Base-by-base conservation (phyloP, 2,329 filamentous ascomycete species). In the Cephalotrichum gorgonifer region DNA sequence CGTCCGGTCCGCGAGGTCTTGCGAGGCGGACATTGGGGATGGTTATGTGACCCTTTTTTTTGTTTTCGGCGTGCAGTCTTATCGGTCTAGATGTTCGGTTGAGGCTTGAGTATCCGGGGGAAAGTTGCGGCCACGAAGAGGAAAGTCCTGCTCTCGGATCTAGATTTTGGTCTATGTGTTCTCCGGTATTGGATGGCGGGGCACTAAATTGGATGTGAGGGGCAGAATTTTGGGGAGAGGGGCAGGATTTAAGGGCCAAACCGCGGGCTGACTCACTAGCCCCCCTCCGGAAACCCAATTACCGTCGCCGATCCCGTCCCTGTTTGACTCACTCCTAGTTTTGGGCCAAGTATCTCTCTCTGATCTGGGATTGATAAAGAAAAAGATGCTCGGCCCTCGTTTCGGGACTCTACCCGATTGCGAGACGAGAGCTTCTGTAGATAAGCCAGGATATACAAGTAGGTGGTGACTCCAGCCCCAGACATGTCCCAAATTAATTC, bases 1-100 rank as follows among this genome's bases (percentile, higher is more conserved):
- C 57, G 67, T 62, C 61, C 74, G 68, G 54, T 75, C 69, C 57
- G 73, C 71, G 57, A 76, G 67, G 53, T 76, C 72, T 59, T 74
- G 69, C 39, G 70, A 57, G 52, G 67, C 63, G 47, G 69, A 62
- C 69, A 73, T 73, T 52, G 48, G 28, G 6, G 44, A 17, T n/a
- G n/a, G n/a, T n/a, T n/a, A n/a, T n/a, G n/a, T n/a, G n/a, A n/a
- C n/a, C n/a, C n/a, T n/a, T 39, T 20, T 17, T 6, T 6, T 22
- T 11, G 35, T 5, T 39, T 17, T 20, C n/a, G 11, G 3, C 3
- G 35, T 6, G 17, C 15, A 39, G 15, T 20, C 15, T 39, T 7
- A 8, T 20, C 35, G 17, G 17, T 6, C n/a, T n/a, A 9, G 15
- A 22, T 20, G 17, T 12, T 8, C 15, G 14, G 33, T 38, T 17